Base-by-base conservation (phyloP, 805 yeast genomes). In the Candida suzukii region DNA sequence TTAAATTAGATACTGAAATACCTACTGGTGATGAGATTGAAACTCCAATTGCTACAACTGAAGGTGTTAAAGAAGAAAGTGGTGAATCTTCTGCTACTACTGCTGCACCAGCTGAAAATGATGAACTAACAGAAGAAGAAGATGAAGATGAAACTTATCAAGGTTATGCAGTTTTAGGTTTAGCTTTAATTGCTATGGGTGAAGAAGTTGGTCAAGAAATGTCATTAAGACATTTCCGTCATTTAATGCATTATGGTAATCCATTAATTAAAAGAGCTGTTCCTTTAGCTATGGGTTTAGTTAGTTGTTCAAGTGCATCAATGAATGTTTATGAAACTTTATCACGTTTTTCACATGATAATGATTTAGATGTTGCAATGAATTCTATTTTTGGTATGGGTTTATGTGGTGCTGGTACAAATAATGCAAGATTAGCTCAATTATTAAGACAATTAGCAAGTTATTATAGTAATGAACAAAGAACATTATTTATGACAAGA, bases 381-480 rank as follows among this genome's bases (percentile, higher is more conserved):
- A 93, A 90, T 59, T 88, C 99, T 18, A 88, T 93, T 48, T 91
- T 87, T 56, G 81, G 96, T 35, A 90, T 93, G 98, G 99, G 99
- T 41, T 68, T 93, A 47, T 95, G 91, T 52, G 99, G 99, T 60
- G 93, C 98, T 18, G 99, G 99, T 66, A 93, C 99, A 24, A 91
- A 93, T 66, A 93, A 93, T 60, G 99, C 99, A 8, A 83, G 99
- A 68, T 73, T 93, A 49, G 98, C 98, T 3, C 99, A 93, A 68
- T 73, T 93, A 48, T 74, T 93, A 57, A 79, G 99, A 63, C 98
- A 93, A 64, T 74, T 93, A 53, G 98, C 99, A 1, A 80, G 87
- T 41, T 93, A 93, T 63, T 95, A 93, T 61, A 76, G 85, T 40
- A 85, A 90, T 57, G 95, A 91, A 43, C 81, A 93, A 41, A 95